Evolutionary conservation across 768 basidiomycete genomes (phyloP).

Genomic region (Filobasidium floriforme): DNA sequence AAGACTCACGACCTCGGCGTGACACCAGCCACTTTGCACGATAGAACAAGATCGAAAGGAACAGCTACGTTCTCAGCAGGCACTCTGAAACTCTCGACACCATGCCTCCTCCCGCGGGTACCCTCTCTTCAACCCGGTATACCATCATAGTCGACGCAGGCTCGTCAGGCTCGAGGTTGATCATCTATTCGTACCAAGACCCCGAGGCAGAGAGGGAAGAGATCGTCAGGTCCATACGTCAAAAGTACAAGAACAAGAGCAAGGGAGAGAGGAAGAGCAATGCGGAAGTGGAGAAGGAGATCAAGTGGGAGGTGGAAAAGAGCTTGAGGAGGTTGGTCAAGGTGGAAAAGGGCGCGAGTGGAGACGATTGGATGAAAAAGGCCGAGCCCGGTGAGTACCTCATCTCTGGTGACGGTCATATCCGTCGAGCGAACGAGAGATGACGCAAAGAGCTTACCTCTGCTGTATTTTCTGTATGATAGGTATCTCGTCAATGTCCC

Average conservation of each 20-base stretch:
- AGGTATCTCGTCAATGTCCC: slow-evolving; percentile 84
- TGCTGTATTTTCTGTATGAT: slow-evolving; percentile 6
- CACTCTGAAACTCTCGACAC: no score
- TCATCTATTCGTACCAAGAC: slow-evolving; percentile 95
- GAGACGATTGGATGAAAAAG: slow-evolving; percentile 80
- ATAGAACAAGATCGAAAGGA: not conserved
- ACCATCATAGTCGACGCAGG: slow-evolving; percentile 91
- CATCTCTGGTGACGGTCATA: slow-evolving; percentile 19
- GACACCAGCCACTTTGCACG: not conserved
- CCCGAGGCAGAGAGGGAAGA: slow-evolving; percentile 58
- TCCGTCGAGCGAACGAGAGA: not conserved
- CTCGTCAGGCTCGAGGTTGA: slow-evolving; percentile 88
- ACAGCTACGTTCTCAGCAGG: no score
- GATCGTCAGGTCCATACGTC: slow-evolving; percentile 47
- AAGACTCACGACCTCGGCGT: not conserved
- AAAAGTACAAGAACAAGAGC: slow-evolving; percentile 52
- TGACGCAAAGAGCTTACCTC: not conserved
- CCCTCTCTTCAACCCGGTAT: slow-evolving; percentile 37
- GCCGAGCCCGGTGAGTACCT: slow-evolving; percentile 80
- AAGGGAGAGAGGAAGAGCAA: slow-evolving; percentile 49
- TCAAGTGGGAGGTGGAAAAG: slow-evolving; percentile 46
- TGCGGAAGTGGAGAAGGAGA: slow-evolving; percentile 36
- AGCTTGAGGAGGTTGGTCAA: slow-evolving; percentile 55
- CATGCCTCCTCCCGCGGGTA: slow-evolving; percentile 38
- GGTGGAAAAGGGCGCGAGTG: slow-evolving; percentile 84